These are phyloP conservation scores for Aspergillus tanneri DNA, from an alignment of 2,329 filamentous ascomycete genomes.

Conservation along the genomic window DNA sequence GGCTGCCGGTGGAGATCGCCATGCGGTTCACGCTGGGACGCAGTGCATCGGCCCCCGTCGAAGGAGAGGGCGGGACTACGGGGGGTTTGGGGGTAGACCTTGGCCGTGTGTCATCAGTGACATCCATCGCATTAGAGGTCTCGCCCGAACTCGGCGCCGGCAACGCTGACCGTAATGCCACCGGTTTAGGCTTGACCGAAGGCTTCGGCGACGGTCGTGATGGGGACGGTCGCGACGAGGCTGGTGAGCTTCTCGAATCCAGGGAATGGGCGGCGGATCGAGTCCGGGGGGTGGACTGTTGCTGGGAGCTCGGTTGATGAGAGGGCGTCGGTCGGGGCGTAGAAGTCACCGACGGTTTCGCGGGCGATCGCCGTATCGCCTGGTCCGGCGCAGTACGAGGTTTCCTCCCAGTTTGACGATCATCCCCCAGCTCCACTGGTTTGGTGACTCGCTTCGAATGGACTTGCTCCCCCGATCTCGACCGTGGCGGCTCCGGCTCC, in stretches of 20 bases:
- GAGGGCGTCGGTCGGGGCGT: slow-evolving; percentile 10
- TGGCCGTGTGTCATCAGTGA: slow-evolving; percentile 18
- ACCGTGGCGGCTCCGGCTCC: slow-evolving; percentile 22
- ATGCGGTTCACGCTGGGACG: slow-evolving; percentile 26
- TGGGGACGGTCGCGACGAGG: slow-evolving; percentile 4
- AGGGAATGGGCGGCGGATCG: slow-evolving; percentile 17
- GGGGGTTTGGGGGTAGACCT: slow-evolving; percentile 22
- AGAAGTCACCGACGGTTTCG: slow-evolving; percentile 13
- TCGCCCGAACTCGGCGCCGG: slow-evolving; percentile 21
- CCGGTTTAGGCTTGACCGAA: slow-evolving; percentile 42
- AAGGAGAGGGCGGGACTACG: slow-evolving; percentile 6
- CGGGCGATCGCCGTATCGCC: slow-evolving; percentile 10
- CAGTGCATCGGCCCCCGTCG: slow-evolving; percentile 31
- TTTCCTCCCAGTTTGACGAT: slow-evolving; percentile 5
- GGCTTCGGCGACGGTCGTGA: slow-evolving; percentile 27
- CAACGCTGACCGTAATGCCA: slow-evolving; percentile 29
- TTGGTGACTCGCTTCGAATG: slow-evolving; percentile 10
- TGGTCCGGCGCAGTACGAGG: slow-evolving; percentile 8
- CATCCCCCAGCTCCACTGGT: slow-evolving; percentile 1
- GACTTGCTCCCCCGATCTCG: slow-evolving; percentile 25
- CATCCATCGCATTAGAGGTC: slow-evolving; percentile 11
- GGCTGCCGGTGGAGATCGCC: slow-evolving; percentile 23
- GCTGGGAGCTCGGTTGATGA: slow-evolving; percentile 8
- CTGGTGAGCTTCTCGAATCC: slow-evolving; percentile 21
- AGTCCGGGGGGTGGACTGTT: slow-evolving; percentile 8